Conservation (phyloP, 2,329 filamentous ascomycete genomes). For the Fusarium equiseti region DNA sequence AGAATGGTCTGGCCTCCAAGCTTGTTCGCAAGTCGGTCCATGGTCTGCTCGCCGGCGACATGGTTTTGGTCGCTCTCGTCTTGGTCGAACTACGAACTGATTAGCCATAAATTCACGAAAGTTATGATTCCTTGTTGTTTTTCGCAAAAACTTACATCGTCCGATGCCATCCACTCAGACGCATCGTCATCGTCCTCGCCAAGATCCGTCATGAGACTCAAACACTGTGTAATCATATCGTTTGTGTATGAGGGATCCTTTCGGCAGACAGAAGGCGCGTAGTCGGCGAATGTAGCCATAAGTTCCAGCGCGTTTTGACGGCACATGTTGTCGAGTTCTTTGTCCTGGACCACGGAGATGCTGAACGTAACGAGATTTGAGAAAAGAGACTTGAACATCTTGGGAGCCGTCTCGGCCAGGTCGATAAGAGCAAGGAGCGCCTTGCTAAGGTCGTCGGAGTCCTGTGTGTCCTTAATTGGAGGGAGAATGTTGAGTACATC, state of each 20-base stretch:
- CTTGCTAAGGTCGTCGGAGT: slow-evolving; percentile 91
- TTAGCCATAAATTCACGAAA: not conserved
- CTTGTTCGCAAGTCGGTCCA: slow-evolving; percentile 98
- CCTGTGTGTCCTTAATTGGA: slow-evolving; percentile 89
- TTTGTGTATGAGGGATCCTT: slow-evolving; percentile 92
- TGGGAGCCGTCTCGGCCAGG: slow-evolving; percentile 90
- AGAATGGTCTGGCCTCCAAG: slow-evolving; percentile 94
- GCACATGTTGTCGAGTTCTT: slow-evolving; percentile 89
- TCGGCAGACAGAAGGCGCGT: slow-evolving; percentile 92
- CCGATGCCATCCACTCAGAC: slow-evolving; percentile 89
- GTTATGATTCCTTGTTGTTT: not conserved
- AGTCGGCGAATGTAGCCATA: slow-evolving; percentile 98
- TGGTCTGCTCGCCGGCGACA: slow-evolving; percentile 96
- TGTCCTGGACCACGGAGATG: slow-evolving; percentile 93
- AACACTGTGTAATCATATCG: slow-evolving; percentile 98
- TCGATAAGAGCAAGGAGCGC: slow-evolving; percentile 93
- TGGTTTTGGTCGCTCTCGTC: slow-evolving; percentile 98
- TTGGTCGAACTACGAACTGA: slow-evolving; percentile 75
- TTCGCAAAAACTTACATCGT: slow-evolving; percentile 75
- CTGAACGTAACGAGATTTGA: slow-evolving; percentile 92
- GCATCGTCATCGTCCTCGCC: slow-evolving; percentile 95
- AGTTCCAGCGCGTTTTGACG: slow-evolving; percentile 96
- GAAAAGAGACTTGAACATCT: slow-evolving; percentile 98
- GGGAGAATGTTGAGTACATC: slow-evolving; percentile 95
- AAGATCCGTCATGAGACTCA: slow-evolving; percentile 98